These are phyloP conservation scores for Akanthomyces uredinophilus DNA, from an alignment of 2,329 filamentous ascomycete species.

Conservation along the genomic window DNA sequence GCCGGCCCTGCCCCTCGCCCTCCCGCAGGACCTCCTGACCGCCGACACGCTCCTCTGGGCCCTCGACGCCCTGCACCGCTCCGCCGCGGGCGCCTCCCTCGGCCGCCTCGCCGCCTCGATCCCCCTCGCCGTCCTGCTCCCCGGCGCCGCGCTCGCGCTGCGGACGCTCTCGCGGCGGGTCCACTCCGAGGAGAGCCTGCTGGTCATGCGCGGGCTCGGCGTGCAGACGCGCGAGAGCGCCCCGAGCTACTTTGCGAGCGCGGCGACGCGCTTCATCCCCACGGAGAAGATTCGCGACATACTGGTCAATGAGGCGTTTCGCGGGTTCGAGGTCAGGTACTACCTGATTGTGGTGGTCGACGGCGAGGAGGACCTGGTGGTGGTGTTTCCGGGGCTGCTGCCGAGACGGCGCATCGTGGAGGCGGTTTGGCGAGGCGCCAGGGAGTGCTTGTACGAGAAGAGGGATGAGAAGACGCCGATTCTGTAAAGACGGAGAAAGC, in stretches of 20 bases:
- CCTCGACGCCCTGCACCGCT: constrained; percentile 25
- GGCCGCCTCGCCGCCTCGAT: constrained; percentile 27
- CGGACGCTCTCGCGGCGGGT: constrained; percentile 43
- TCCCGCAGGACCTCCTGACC: constrained; percentile 19
- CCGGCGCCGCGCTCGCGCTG: constrained; percentile 31
- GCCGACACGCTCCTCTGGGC: constrained; percentile 23
- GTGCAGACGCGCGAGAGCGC: constrained; percentile 74
- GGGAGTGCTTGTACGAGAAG: constrained; percentile 69
- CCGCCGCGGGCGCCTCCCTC: constrained; percentile 29
- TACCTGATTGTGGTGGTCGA: constrained; percentile 88
- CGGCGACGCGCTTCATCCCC: constrained; percentile 64
- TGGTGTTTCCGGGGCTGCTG: constrained; percentile 84
- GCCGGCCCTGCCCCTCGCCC: constrained; percentile 15
- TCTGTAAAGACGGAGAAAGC: neutral
- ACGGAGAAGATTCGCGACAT: constrained; percentile 90
- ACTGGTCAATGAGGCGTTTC: constrained; percentile 91
- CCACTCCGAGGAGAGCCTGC: constrained; percentile 70
- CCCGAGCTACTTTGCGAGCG: constrained; percentile 52
- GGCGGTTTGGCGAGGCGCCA: constrained; percentile 81
- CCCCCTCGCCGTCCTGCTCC: constrained; percentile 37
- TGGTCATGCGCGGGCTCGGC: constrained; percentile 82
- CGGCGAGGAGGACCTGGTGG: constrained; percentile 79
- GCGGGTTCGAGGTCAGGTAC: constrained; percentile 83
- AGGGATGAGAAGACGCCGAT: constrained; percentile 28
- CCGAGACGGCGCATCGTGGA: constrained; percentile 73